phyloP scores from a whole-genome alignment of 2,329 filamentous ascomycete species.

The Cryphonectria radicalis region DNA sequence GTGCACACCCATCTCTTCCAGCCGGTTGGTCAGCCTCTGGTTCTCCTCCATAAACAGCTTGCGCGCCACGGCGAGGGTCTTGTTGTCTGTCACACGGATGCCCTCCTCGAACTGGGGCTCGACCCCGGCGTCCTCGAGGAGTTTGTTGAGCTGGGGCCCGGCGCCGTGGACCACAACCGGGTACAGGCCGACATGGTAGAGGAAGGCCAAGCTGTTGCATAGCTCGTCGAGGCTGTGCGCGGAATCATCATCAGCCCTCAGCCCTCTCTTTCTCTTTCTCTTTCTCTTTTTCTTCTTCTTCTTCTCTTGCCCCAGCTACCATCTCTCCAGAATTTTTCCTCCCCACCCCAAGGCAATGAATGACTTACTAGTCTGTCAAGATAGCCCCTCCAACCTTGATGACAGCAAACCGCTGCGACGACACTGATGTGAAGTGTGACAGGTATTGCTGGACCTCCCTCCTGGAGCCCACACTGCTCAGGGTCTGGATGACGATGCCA shows the following conservation, averaged over 20 bases:
- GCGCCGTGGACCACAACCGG: constrained; percentile 95
- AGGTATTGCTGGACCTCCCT: constrained; percentile 97
- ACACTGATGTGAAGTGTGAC: constrained; percentile 94
- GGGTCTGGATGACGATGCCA: constrained; percentile 83
- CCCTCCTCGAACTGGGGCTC: constrained; percentile 97
- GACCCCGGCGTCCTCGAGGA: constrained; percentile 86
- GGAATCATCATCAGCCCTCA: constrained; percentile 7
- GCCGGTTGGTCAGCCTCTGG: constrained; percentile 83
- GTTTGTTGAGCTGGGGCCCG: constrained; percentile 91
- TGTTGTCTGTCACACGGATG: constrained; percentile 92
- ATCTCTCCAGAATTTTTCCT: neutral
- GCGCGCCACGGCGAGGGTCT: constrained; percentile 87
- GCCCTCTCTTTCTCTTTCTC: neutral
- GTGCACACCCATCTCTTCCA: constrained; percentile 87
- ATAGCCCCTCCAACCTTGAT: constrained; percentile 98
- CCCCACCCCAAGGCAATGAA: neutral
- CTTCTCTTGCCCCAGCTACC: neutral
- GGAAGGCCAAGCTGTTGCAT: constrained; percentile 84
- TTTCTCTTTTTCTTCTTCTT: too few relatives aligned
- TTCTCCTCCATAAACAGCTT: constrained; percentile 97
- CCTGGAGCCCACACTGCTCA: constrained; percentile 96
- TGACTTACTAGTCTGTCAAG: constrained; percentile 73
- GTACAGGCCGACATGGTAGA: constrained; percentile 93
- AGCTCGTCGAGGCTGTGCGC: constrained; percentile 72
- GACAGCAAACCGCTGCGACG: constrained; percentile 95